Base-by-base conservation (phyloP, 495 filamentous ascomycete species). In the Aspergillus haitiensis region DNA sequence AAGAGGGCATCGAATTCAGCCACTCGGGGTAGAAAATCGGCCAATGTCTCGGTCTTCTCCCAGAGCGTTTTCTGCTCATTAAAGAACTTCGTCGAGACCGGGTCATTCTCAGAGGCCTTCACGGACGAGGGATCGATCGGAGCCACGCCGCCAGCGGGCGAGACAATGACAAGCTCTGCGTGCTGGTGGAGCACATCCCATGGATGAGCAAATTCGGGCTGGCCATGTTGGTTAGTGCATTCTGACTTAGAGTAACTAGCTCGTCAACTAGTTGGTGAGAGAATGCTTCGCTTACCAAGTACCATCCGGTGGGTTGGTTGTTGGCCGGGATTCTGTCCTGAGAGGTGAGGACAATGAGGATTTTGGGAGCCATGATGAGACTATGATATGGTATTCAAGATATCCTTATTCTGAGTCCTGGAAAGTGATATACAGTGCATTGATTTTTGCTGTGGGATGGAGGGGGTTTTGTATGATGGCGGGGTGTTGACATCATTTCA, bases 121-220 rank as follows among this genome's bases (percentile, higher is more conserved):
- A 90, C 79, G 5, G 88, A 91, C 61, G 39, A 13, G 1, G 80
- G 85, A 71, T 90, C 88, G 0, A 92, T 81, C 0, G 88, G 86
- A 1, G 88, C 86, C 21, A 72, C 77, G 59, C 89, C 88, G 56
- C 89, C 89, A 6, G 73, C 72, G 2, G 89, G 89, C 1, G 87
- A 90, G 58, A 87, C 87, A 27, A 89, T 75, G 37, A 76, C 79
- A 13, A 91, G 70, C 16, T 82, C 71, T 56, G 74, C 69, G 62
- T 84, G 78, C n/a, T 77, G 73, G 15, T 75, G 61, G 36, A 91
- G 78, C 48, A 84, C 76, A 61, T 85, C 68, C 67, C 85, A 84
- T 3, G 88, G 86, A 69, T 91, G 88, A 31, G 88, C 82, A 63
- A 91, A 81, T 64, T 92, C 88, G 55, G 88, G 83, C 85, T 88